Evolutionary conservation across 176 grass and related monocot genomes (phyloP), one percentile per base, ranked within the genome.

Genomic region (Alopecurus myosuroides): DNA sequence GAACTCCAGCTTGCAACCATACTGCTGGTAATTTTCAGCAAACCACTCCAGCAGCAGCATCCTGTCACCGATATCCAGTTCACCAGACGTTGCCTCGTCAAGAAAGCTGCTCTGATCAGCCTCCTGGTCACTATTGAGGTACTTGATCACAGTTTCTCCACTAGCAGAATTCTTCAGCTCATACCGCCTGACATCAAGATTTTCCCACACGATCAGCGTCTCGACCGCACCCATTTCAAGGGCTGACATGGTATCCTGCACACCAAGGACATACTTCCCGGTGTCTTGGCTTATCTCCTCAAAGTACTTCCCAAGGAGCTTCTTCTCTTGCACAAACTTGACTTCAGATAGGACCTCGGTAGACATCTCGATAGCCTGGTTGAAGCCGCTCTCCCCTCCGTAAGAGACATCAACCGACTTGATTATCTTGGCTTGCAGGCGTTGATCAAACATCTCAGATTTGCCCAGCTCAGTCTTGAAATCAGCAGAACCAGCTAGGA

Each of bases 241-340:
- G 18, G 91, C 91, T 58, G 85, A 60, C 36, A 93, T 81, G n/a
- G 85, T 93, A 65, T 93, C 87, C 2, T 90, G 29, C 80, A 87
- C 88, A 28, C 91, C 85, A 17, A 93, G 75, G 9, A 87, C 87
- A 74, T 93, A 93, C 64, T 93, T 93, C 34, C 85, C 85, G 0
- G 91, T 93, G 77, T 93, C 88, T 22, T 85, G 85, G 71, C 91
- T 90, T 42, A 93, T 93, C 85, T 93, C 88, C 81, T 93, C 91
- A 9, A 93, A 93, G 84, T 87, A 93, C 80, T 85, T 90, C 25
- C 91, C 88, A 11, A 90, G 84, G 29, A 93, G 82, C 77, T 93
- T 93, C 85, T 93, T 93, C 57, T 93, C 91, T 77, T 93, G 91
- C 23, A 93, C 85, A 62, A 93, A 93, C 77, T 93, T 93, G 29